Evolutionary conservation across 2,329 filamentous ascomycete species (phyloP), one percentile per base, ranked within the genome.

Genomic region (Clarireedia homoeocarpa): DNA sequence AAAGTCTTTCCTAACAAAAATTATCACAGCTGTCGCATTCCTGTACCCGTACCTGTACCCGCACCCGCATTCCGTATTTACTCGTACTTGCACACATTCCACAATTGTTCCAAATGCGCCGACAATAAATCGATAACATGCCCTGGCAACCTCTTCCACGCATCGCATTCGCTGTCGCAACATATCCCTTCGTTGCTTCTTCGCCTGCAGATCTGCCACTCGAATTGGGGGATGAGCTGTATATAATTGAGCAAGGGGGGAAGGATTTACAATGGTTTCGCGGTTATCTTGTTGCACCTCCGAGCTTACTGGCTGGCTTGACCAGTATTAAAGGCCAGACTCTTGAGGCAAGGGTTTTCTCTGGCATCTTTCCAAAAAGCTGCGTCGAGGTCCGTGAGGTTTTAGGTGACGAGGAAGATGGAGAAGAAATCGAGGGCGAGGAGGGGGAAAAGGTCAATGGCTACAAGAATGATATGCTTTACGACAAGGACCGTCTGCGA

Each of bases 141-240:
- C 89, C 91, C 81, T 99, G 94, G 94, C 86, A 89, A 81, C 92
- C 94, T 69, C 82, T 99, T 72, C 89, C 91, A 73, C 89, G 90
- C 68, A 96, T 99, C 77, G 94, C 91, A 70, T 99, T 97, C 78
- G 95, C 92, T 66, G 89, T 99, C 73, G 94, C 92, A 77, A 91
- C 86, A 64, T 95, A 91, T 72, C 94, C 94, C 39, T 99, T 99
- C 75, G 81, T 88, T 66, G 89, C 94, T 59, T 86, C 88, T 58
- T 86, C 86, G 62, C 84, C 91, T 53, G 89, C 91, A 71, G 94
- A 99, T 73, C 84, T 99, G 20, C 94, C 95, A 9, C 86, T 99
- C 70, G 91, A 99, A 73, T 89, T 99, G 62, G 94, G 94, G 71
- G 94, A 99, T 80, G 94, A 99, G 74, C 79, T 99, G 62, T 99